Percentiles rank a stretch among this genome's conserved stretches.
Conservation (phyloP, 106 monocot species). For the Dioscorea alata region DNA sequence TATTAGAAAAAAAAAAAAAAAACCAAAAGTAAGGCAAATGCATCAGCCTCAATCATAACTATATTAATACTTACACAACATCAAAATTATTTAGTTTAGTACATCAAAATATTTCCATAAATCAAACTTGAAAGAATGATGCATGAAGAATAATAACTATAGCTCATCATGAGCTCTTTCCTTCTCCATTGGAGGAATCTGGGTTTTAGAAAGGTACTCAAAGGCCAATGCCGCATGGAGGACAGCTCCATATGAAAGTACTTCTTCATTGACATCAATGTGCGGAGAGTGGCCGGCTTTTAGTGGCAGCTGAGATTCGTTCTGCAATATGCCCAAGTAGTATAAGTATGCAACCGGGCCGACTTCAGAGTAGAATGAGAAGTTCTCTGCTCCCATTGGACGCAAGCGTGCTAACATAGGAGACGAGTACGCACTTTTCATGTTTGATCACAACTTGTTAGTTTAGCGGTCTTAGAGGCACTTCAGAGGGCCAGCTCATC, state of each 20-base stretch:
- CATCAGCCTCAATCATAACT: too few relatives aligned
- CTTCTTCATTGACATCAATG: conserved; percentile 8
- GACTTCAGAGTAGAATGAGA: conserved; percentile 74
- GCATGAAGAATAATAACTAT: background rate
- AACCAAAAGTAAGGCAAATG: too few relatives aligned
- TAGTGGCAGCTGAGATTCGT: background rate
- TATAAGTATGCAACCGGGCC: conserved; percentile 70
- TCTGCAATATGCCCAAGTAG: conserved; percentile 5
- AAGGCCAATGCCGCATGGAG: conserved; percentile 65
- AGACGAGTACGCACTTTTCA: too few relatives aligned
- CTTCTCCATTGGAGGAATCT: background rate
- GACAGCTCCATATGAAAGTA: conserved; percentile 65
- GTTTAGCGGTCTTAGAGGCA: too few relatives aligned
- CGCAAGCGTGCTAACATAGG: too few relatives aligned
- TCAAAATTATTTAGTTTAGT: too few relatives aligned
- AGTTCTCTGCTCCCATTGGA: conserved; percentile 93
- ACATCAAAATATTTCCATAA: too few relatives aligned
- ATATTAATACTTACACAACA: too few relatives aligned
- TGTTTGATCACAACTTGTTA: too few relatives aligned
- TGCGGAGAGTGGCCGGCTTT: background rate
- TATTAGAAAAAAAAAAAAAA: too few relatives aligned
- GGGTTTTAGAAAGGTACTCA: conserved; percentile 23
- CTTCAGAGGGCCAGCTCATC: too few relatives aligned
- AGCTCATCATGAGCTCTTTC: conserved; percentile 43
- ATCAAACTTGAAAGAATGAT: too few relatives aligned